Evolutionary conservation across 306 rosid species (phyloP), one percentile per base, ranked within the genome.

Genomic region (Argentina anserina): DNA sequence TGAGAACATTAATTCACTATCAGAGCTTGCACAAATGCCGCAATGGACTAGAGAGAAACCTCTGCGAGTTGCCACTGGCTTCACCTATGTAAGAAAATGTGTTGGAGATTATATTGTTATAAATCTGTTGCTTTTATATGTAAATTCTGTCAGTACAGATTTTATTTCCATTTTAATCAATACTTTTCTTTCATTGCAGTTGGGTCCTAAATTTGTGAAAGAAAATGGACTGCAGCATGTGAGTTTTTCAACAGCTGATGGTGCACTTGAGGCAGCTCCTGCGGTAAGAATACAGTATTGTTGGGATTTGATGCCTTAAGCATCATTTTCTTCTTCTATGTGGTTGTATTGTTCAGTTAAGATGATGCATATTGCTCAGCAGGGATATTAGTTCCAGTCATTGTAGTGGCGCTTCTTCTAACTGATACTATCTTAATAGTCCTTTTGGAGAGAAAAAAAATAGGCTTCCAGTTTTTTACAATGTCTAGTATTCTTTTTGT

Each of bases 211-310:
- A 70, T 94, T 91, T 76, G 83, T 91, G 86, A 81, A 77, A 79
- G 99, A 91, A 55, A 90, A 84, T 72, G 97, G 96, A 60, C 73
- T 91, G 68, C 84, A 88, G 76, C 82, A 94, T n/a, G 95, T 91
- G 69, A 71, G 65, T 10, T 94, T 94, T 84, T 94, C 98, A 36
- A 85, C 98, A 25, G 97, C 97, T 26, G 98, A 94, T 55, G 99
- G 99, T 67, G 99, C 97, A 67, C 79, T 94, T 64, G 99, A 94
- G 88, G 98, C 98, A 73, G 95, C 99, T 71, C 97, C 99, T 52
- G 96, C 96, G 87, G 97, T 91, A 81, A 84, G 92, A 23, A 67
- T 62, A 47, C 55, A 43, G 53, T 61, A 33, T 52, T 29, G n/a
- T 29, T 56, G 33, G n/a, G 3, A 20, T 52, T 42, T 71, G 17